These are phyloP conservation scores for Lachnellula arida DNA, from an alignment of 2,329 filamentous ascomycete genomes.

Conservation along the genomic window DNA sequence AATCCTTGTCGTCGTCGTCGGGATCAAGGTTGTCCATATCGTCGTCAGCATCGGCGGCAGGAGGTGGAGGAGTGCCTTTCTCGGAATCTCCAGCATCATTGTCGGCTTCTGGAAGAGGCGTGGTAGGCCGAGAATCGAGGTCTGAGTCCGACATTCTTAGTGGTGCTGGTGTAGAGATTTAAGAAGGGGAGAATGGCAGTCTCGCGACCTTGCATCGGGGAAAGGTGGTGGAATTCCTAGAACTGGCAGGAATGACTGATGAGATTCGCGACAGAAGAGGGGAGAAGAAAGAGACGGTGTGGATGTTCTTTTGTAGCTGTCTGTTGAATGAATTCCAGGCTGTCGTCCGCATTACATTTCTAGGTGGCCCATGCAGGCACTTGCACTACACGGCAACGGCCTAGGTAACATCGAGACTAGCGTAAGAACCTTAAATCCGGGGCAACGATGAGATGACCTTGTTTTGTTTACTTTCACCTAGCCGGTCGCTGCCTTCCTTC, in stretches of 20 bases:
- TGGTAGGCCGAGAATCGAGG: conserved; percentile 15
- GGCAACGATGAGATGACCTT: conserved; percentile 1
- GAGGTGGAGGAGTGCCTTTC: conserved; percentile 21
- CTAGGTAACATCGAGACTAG: background rate
- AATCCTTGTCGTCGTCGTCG: conserved; percentile 26
- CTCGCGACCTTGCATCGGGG: too few species aligned
- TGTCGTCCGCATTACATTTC: background rate
- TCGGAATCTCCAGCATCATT: conserved; percentile 17
- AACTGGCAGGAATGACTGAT: too few species aligned
- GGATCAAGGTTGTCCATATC: conserved; percentile 29
- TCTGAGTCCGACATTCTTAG: conserved; percentile 28
- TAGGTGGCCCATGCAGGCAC: background rate
- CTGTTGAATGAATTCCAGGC: background rate
- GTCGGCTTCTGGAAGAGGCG: conserved; percentile 21
- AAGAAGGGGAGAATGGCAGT: too few species aligned
- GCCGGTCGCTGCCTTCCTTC: background rate
- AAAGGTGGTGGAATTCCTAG: too few species aligned
- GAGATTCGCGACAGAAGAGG: background rate
- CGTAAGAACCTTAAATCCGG: conserved; percentile 7
- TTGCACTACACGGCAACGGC: too few species aligned
- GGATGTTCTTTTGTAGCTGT: background rate
- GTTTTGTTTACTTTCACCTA: conserved; percentile 12
- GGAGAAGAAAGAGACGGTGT: background rate
- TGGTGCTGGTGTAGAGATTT: background rate
- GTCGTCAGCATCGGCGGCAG: conserved; percentile 24